phyloP scores from a whole-genome alignment of 202 grass and related monocot species.

The Setaria viridis region DNA sequence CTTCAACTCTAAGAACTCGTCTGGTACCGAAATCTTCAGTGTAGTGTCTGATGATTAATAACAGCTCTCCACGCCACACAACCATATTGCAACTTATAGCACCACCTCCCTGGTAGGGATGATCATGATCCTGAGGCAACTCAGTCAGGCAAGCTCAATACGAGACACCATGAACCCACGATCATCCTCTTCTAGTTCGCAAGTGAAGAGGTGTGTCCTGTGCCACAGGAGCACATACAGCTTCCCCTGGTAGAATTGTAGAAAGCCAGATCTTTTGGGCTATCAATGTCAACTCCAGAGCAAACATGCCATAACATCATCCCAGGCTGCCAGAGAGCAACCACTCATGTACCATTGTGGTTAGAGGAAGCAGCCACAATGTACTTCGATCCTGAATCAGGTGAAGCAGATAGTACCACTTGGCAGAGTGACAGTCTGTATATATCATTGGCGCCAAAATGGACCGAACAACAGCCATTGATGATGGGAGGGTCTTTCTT shows the following conservation, averaged over 20 bases:
- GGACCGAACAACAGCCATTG: not conserved
- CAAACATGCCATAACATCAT: constrained; percentile 17
- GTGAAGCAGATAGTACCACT: constrained; percentile 18
- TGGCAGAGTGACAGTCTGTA: not conserved
- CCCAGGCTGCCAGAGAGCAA: constrained; percentile 11
- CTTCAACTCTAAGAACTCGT: constrained; percentile 5
- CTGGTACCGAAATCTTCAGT: not conserved
- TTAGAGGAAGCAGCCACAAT: constrained; percentile 2
- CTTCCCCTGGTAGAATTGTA: too few relatives aligned
- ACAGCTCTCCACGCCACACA: constrained; percentile 4
- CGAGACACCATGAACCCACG: not conserved
- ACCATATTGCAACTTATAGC: constrained; percentile 23
- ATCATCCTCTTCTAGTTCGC: not conserved
- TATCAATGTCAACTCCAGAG: not conserved
- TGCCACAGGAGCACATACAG: not conserved
- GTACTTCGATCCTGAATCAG: constrained; percentile 3
- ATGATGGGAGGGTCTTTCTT: not conserved
- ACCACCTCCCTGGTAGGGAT: not conserved
- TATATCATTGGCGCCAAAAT: not conserved
- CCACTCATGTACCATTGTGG: not conserved
- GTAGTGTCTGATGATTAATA: constrained; percentile 33
- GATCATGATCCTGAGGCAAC: not conserved
- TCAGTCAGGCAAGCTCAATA: not conserved
- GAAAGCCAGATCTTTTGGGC: not conserved
- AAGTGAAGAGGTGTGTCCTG: not conserved